Conservation (phyloP, 179 eudicot genomes). For the Pouteria campechiana region DNA sequence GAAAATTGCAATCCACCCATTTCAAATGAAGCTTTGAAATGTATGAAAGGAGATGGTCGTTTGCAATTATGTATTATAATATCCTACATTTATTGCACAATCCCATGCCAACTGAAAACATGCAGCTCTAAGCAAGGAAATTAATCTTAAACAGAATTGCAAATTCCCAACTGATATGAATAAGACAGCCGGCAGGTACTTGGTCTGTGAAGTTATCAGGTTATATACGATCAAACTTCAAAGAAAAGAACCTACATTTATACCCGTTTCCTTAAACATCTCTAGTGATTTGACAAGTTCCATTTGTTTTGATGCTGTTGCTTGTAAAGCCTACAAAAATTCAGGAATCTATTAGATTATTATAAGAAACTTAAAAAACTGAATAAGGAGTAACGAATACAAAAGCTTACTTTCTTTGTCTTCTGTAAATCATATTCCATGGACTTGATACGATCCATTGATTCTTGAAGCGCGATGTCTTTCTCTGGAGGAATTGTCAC, state of each 20-base stretch:
- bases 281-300: slow-evolving; percentile 91
- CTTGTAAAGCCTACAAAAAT: slow-evolving; percentile 49
- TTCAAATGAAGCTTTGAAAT: no score
- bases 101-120: neutral
- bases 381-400: neutral
- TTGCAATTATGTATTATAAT: neutral
- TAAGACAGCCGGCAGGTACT: neutral
- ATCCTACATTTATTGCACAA: neutral
- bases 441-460: slow-evolving; percentile 70
- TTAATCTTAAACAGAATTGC: no score
- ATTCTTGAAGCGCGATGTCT: slow-evolving; percentile 65
- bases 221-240: neutral
- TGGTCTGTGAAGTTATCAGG: no score
- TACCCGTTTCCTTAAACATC: slow-evolving; percentile 40
- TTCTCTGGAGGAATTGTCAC: slow-evolving; percentile 75
- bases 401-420: slow-evolving; percentile 64
- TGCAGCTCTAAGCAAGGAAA: no score
- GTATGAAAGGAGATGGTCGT: no score
- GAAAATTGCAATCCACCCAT: no score
- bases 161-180: neutral
- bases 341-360: neutral
- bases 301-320: slow-evolving; percentile 84
- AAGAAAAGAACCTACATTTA: slow-evolving; percentile 44
- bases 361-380: neutral
- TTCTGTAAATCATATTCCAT: slow-evolving; percentile 92